phyloP scores from a whole-genome alignment of 306 rosid genomes.

The Citrullus amarus region DNA sequence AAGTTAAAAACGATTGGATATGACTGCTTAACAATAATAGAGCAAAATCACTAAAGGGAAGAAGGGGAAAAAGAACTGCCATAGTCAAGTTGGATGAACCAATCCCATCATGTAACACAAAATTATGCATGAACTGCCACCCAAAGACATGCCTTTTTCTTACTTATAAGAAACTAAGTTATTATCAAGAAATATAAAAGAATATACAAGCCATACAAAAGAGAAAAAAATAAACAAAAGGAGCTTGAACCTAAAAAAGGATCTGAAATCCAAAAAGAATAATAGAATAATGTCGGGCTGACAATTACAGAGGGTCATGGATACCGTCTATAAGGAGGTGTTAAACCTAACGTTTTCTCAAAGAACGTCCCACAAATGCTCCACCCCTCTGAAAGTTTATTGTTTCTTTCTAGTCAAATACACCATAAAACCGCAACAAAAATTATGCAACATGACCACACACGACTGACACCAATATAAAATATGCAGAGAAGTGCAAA shows the following conservation, averaged over 20 bases:
- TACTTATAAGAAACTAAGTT: too few relatives aligned
- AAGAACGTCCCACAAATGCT: too few relatives aligned
- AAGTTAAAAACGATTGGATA: neutral
- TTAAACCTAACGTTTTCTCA: too few relatives aligned
- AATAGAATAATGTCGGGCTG: neutral
- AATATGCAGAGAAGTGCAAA: neutral
- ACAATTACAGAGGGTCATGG: neutral
- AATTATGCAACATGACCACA: neutral
- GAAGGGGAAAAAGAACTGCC: neutral
- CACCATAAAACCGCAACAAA: too few relatives aligned
- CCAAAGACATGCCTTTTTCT: neutral
- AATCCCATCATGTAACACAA: constrained; percentile 1
- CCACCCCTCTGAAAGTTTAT: too few relatives aligned
- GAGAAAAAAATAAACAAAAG: neutral
- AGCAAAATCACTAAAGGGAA: neutral
- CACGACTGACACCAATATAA: neutral
- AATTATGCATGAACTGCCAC: neutral
- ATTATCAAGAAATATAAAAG: too few relatives aligned
- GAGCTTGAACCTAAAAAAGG: neutral
- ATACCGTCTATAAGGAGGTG: too few relatives aligned
- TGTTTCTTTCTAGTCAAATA: too few relatives aligned
- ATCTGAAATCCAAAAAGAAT: neutral
- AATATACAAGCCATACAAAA: too few relatives aligned
- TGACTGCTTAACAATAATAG: neutral
- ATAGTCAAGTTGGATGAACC: neutral